phyloP scores from a whole-genome alignment of 495 filamentous ascomycete genomes.

The Lepidopterella palustris region DNA sequence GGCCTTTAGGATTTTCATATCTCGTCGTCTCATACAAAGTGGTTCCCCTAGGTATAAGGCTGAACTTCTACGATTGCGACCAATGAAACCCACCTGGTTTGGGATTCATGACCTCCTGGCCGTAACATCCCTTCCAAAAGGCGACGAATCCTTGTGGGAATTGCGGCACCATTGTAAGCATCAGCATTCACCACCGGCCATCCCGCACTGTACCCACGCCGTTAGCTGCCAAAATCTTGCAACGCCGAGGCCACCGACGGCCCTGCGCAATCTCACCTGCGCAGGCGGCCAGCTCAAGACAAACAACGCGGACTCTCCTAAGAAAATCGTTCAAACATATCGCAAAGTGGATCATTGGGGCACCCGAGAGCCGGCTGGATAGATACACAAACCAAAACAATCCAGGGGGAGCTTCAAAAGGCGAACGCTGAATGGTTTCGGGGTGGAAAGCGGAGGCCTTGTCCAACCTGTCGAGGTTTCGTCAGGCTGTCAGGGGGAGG shows the following conservation, averaged over 20 bases:
- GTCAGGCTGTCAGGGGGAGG: not conserved
- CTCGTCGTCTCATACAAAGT: not conserved
- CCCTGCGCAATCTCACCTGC: too few species aligned
- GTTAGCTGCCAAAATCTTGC: not conserved
- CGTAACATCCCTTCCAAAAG: not conserved
- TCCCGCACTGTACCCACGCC: not conserved
- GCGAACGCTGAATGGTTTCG: conserved; percentile 5
- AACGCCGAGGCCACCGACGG: too few species aligned
- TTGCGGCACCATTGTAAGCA: not conserved
- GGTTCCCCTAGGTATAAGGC: not conserved
- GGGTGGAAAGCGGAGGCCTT: not conserved
- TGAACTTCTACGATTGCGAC: not conserved
- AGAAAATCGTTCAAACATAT: too few species aligned
- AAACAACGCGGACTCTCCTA: too few species aligned
- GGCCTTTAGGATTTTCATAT: not conserved
- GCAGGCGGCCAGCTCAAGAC: too few species aligned
- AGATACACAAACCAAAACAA: not conserved
- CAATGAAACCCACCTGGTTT: conserved; percentile 1
- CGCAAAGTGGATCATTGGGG: not conserved
- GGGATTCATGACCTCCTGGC: not conserved
- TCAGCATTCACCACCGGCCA: not conserved
- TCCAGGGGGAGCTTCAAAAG: not conserved
- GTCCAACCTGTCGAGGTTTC: not conserved
- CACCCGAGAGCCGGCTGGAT: too few species aligned
- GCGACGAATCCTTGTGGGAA: not conserved